Conservation (phyloP, 2,329 filamentous ascomycete genomes). For the Cladosporium colombiae region DNA sequence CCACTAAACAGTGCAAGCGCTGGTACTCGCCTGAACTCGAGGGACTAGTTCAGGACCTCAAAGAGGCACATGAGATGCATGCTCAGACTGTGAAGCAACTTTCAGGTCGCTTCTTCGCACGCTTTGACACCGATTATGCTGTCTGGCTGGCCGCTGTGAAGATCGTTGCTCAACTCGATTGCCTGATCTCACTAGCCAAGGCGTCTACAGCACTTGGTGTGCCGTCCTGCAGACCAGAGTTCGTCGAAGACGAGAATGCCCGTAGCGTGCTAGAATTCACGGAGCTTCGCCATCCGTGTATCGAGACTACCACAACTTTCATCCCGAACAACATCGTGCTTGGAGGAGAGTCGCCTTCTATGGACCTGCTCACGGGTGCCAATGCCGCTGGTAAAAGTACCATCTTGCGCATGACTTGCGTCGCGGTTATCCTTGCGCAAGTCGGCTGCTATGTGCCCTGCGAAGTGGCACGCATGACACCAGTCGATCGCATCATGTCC, state of each 20-base stretch:
- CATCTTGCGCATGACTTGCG: slow-evolving; percentile 92
- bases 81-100: slow-evolving; percentile 88
- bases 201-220: slow-evolving; percentile 80
- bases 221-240: slow-evolving; percentile 84
- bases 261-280: slow-evolving; percentile 87
- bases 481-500: slow-evolving; percentile 97
- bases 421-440: slow-evolving; percentile 96
- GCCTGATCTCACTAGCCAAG: slow-evolving; percentile 87
- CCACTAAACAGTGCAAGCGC: slow-evolving; percentile 83
- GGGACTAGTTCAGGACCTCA: slow-evolving; percentile 78
- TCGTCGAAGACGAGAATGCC: slow-evolving; percentile 70
- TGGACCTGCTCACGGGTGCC: slow-evolving; percentile 89
- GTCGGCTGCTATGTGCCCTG: slow-evolving; percentile 92
- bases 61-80: slow-evolving; percentile 93
- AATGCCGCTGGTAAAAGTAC: slow-evolving; percentile 98
- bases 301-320: slow-evolving; percentile 86
- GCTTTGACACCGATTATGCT: slow-evolving; percentile 84
- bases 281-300: slow-evolving; percentile 92
- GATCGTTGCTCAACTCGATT: slow-evolving; percentile 89
- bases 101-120: slow-evolving; percentile 75
- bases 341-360: slow-evolving; percentile 77
- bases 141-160: slow-evolving; percentile 88
- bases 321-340: slow-evolving; percentile 93
- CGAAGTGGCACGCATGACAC: slow-evolving; percentile 77
- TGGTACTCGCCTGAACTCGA: slow-evolving; percentile 90